Evolutionary conservation across 768 basidiomycete genomes (phyloP), one percentile per base, ranked within the genome.

Genomic region (Suillus ampliporus): DNA sequence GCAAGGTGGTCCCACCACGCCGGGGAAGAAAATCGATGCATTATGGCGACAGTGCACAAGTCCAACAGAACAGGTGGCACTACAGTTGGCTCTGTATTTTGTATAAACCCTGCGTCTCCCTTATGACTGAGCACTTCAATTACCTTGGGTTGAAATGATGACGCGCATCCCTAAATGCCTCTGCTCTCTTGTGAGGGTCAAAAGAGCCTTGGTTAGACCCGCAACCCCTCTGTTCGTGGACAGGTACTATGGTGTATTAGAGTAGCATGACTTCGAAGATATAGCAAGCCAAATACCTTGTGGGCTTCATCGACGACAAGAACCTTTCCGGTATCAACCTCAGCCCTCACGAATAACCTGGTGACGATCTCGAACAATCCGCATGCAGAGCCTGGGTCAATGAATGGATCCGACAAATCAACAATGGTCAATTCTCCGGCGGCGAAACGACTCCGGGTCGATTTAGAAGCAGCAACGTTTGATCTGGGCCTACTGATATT

Each of bases 281-380:
- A 23, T 23, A 75, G 41, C 7, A 15, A 34, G 26, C 3, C 23
- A 19, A 26, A 46, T 48, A 86, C 88, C 70, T 89, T 89, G 62
- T 89, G 87, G 0, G 88, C 87, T 60, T 89, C 88, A 58, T 89
- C 87, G 2, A 89, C 83, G 1, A 89, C 81, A 8, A 87, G 77
- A 1, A 87, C 81, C 64, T 88, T 88, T 7, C 86, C 87, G 1
- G 83, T 84, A 10, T 71, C 75, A 13, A 86, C 76, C 13, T 83
- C 75, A 2, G 83, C 79, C 35, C 87, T 79, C 15, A 87, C 78
- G 65, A 89, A 89, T 4, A 86, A 68, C 41, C 87, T 78, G 2
- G 82, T 79, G 4, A 89, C 72, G 8, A 89, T 86, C 63, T 89
- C 86, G 54, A 89, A 89, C 7, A 89, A 72, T 0, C 82, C 82